Conservation (phyloP, 306 rosid genomes). For the Prunus kanzakura region DNA sequence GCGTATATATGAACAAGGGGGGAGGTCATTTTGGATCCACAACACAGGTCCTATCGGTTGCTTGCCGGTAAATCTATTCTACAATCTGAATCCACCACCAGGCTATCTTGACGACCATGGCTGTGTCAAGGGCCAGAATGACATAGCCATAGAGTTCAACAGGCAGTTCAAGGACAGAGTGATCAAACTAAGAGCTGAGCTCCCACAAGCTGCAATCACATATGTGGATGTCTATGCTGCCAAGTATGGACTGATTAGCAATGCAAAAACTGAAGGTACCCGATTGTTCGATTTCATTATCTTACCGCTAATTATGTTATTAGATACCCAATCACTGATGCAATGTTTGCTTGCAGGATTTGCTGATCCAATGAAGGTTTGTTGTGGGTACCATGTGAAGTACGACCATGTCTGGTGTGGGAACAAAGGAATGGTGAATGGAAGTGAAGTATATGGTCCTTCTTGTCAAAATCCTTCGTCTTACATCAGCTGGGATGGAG, state of each 20-base stretch:
- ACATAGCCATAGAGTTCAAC: slow-evolving; percentile 71
- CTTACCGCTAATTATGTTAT: background rate
- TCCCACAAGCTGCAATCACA: slow-evolving; percentile 79
- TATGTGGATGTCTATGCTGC: slow-evolving; percentile 80
- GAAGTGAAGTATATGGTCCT: slow-evolving; percentile 59
- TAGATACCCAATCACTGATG: background rate
- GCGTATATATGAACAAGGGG: slow-evolving; percentile 68
- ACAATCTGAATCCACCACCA: slow-evolving; percentile 53
- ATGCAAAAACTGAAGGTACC: slow-evolving; percentile 67
- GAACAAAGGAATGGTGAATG: slow-evolving; percentile 43
- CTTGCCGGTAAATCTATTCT: slow-evolving; percentile 66
- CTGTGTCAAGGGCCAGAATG: slow-evolving; percentile 70
- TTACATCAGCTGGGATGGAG: slow-evolving; percentile 82
- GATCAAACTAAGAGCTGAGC: slow-evolving; percentile 67
- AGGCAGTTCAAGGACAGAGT: slow-evolving; percentile 59
- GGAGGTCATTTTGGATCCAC: slow-evolving; percentile 90
- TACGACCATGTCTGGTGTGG: slow-evolving; percentile 89
- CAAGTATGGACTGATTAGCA: slow-evolving; percentile 71
- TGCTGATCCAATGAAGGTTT: slow-evolving; percentile 64
- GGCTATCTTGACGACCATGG: slow-evolving; percentile 59
- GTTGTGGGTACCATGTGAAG: slow-evolving; percentile 87
- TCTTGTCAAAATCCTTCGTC: slow-evolving; percentile 61
- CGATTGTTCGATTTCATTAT: background rate
- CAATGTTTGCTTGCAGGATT: slow-evolving; percentile 47
- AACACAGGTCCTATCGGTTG: slow-evolving; percentile 93